phyloP scores from a whole-genome alignment of 495 filamentous ascomycete genomes.

The Pyronema omphalodes region DNA sequence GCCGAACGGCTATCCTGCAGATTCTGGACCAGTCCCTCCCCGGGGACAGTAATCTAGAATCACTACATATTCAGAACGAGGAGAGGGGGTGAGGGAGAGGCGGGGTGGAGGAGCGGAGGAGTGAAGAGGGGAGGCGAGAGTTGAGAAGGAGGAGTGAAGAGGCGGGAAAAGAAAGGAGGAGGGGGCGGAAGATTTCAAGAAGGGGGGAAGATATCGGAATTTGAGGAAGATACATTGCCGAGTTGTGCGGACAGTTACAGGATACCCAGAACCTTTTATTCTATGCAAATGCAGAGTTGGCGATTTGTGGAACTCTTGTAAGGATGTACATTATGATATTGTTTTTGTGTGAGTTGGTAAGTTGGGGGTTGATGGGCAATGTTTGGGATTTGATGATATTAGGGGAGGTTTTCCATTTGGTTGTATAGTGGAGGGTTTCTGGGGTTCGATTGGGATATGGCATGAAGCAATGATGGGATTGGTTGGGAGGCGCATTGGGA shows the following conservation, averaged over 20 bases:
- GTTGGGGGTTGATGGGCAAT: conserved; percentile 2
- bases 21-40: conserved; percentile 17
- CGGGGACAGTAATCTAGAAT: conserved; percentile 19
- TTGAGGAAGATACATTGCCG: no score
- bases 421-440: conserved; percentile 21
- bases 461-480: conserved; percentile 23
- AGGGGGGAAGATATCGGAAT: no score
- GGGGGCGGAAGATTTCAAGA: no score
- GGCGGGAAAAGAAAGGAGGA: no score
- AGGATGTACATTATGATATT: conserved; percentile 22
- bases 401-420: conserved; percentile 13
- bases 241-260: background rate
- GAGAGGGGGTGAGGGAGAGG: background rate
- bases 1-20: conserved; percentile 12
- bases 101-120: background rate
- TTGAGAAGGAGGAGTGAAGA: no score
- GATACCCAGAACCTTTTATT: conserved; percentile 11
- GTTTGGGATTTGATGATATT: background rate
- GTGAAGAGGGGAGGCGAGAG: background rate
- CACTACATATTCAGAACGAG: background rate
- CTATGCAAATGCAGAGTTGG: conserved; percentile 11
- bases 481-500: conserved; percentile 24
- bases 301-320: conserved; percentile 9
- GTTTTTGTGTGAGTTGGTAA: conserved; percentile 22
- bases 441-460: conserved; percentile 14